Conservation (phyloP, 306 rosid genomes). For the Astragalus membranaceus region DNA sequence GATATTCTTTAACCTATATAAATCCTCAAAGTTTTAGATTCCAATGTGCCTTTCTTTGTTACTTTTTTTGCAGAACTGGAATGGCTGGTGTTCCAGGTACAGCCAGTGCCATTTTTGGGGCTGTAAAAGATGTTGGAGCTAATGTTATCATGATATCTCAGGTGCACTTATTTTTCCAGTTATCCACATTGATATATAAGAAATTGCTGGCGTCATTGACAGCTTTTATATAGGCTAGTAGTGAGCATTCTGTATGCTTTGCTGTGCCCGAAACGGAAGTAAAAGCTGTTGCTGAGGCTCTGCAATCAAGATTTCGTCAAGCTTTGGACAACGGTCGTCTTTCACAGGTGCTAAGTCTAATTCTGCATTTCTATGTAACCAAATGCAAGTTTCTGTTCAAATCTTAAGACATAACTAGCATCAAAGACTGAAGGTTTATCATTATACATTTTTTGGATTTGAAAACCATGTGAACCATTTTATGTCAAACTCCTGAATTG, state of each 20-base stretch:
- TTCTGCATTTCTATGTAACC: background rate
- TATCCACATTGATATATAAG: constrained; percentile 1
- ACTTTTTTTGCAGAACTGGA: constrained; percentile 67
- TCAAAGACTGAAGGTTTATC: background rate
- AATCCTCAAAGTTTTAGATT: background rate
- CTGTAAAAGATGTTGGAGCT: constrained; percentile 97
- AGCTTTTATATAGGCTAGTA: constrained; percentile 78
- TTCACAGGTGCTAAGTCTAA: constrained; percentile 67
- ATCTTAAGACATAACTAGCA: background rate
- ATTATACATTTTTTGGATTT: constrained; percentile 18
- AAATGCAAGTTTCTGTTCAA: constrained; percentile 11
- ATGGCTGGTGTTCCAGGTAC: constrained; percentile 99
- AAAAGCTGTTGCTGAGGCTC: constrained; percentile 86
- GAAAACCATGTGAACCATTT: background rate
- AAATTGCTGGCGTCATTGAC: constrained; percentile 17
- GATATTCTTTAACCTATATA: background rate
- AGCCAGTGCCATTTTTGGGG: constrained; percentile 77
- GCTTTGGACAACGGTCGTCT: constrained; percentile 97
- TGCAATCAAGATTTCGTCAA: constrained; percentile 83
- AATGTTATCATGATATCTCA: constrained; percentile 99
- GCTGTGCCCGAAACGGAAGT: constrained; percentile 99
- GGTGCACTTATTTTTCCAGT: constrained; percentile 42
- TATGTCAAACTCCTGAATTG: background rate
- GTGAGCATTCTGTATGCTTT: constrained; percentile 98
- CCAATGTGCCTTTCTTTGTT: constrained; percentile 13